phyloP scores from a whole-genome alignment of 208 protist species.

The Acanthamoeba sp. region DNA sequence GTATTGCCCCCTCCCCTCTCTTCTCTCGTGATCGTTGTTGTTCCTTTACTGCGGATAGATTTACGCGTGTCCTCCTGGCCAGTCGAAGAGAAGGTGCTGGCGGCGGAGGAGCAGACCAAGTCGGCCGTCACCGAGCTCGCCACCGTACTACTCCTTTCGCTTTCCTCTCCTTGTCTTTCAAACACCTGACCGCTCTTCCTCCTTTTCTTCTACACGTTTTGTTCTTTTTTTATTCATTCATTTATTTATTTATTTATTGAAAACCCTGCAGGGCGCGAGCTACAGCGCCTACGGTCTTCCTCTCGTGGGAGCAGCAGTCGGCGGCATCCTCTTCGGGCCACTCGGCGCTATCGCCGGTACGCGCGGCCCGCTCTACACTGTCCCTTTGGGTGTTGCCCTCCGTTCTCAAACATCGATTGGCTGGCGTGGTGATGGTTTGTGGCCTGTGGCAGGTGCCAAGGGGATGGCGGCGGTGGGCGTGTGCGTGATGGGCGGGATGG shows the following conservation, averaged over 20 bases:
- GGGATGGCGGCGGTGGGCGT: conserved; percentile 35
- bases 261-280: conserved; percentile 1
- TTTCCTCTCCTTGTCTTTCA: background rate
- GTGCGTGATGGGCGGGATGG: conserved; percentile 58
- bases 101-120: conserved; percentile 29
- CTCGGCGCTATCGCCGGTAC: conserved; percentile 41
- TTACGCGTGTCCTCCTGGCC: background rate
- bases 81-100: conserved; percentile 56
- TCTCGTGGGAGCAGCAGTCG: conserved; percentile 9
- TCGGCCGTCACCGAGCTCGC: conserved; percentile 60
- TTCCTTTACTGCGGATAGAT: background rate
- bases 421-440: too few relatives aligned
- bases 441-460: too few relatives aligned
- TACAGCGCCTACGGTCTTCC: conserved; percentile 28
- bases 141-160: background rate
- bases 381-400: too few relatives aligned
- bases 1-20: background rate
- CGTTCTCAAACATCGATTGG: too few relatives aligned
- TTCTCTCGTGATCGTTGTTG: background rate
- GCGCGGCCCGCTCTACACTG: too few relatives aligned
- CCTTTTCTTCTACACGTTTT: too few relatives aligned
- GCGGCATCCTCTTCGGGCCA: background rate
- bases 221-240: too few relatives aligned
- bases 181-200: too few relatives aligned
- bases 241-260: too few relatives aligned